These are phyloP conservation scores for Bremia lactucae DNA, from an alignment of 352 stramenopile genomes.

Conservation along the genomic window DNA sequence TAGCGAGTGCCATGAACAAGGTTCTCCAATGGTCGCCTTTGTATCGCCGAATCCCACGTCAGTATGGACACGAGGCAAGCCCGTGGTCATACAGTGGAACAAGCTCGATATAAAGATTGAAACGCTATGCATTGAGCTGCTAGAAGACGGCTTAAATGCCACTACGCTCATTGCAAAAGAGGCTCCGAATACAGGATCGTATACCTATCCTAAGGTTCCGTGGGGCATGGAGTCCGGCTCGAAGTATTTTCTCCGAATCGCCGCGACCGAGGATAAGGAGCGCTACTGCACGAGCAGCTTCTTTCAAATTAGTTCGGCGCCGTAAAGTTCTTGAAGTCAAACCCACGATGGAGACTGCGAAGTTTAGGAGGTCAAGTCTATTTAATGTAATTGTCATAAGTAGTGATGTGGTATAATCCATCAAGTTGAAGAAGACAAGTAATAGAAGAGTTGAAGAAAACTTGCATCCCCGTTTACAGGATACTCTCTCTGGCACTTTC, in stretches of 20 bases:
- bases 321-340: constrained; percentile 7
- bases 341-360: constrained; percentile 5
- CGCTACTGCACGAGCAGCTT: constrained; percentile 54
- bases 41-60: constrained; percentile 28
- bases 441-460: neutral
- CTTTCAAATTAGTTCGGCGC: constrained; percentile 58
- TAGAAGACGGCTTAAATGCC: constrained; percentile 48
- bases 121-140: constrained; percentile 52
- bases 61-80: constrained; percentile 64
- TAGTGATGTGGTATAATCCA: too few species aligned
- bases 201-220: constrained; percentile 64
- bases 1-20: constrained; percentile 26
- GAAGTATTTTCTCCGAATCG: constrained; percentile 73
- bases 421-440: neutral
- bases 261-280: constrained; percentile 21
- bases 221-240: constrained; percentile 72
- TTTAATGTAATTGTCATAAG: constrained; percentile 19
- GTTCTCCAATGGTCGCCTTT: constrained; percentile 29
- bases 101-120: constrained; percentile 42
- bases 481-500: neutral
- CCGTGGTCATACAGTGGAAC: constrained; percentile 64
- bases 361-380: constrained; percentile 18
- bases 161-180: constrained; percentile 51
- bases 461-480: neutral
- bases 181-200: constrained; percentile 59